Base-by-base conservation (phyloP, 495 filamentous ascomycete species). In the Hyphodiscus hymeniophilus region DNA sequence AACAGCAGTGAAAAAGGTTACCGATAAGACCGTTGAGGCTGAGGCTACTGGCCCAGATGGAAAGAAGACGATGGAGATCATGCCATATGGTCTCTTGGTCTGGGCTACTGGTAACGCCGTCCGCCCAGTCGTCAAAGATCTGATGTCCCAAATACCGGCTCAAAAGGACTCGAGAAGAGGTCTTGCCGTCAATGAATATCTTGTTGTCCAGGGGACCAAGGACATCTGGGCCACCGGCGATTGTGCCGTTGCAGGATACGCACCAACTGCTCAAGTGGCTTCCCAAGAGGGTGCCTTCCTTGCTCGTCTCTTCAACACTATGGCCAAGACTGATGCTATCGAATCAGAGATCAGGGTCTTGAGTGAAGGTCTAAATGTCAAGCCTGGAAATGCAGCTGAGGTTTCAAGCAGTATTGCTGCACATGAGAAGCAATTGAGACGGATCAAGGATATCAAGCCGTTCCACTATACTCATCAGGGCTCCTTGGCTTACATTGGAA, bases 401-500 rank as follows among this genome's bases (percentile, higher is more conserved):
- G 69, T 75, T 45, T 80, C 84, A 40, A 80, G 77, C 51, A 73
- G 94, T 70, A 94, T 97, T 61, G 85, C 89, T 63, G 72, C 79
- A 45, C 72, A 84, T 55, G 86, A 95, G 76, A 87, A 84, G 66
- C 79, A 91, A 58, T 75, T 97, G 47, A 80, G 86, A 45, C 76
- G 89, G 45, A 81, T 91, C 62, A 95, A 94, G 77, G 83, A 91
- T 66, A 80, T 95, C 60, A 90, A 88, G 53, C 92, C 92, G 23
- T 98, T 98, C 73, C 84, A 95, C 72, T 98, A 98, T 76, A 86
- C 85, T 31, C 92, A 98, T 70, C 89, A 98, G 72, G 92, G 92
- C 59, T 87, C 81, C 59, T 65, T 99, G 65, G 92, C 92, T 43
- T 99, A 99, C 68, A 99, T 99, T 66, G 92, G 92, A 39, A 91